Percentiles rank a stretch among this genome's conserved stretches.
Evolutionary conservation across 2,329 filamentous ascomycete genomes (phyloP).

Genomic region (Coniella lustricola): DNA sequence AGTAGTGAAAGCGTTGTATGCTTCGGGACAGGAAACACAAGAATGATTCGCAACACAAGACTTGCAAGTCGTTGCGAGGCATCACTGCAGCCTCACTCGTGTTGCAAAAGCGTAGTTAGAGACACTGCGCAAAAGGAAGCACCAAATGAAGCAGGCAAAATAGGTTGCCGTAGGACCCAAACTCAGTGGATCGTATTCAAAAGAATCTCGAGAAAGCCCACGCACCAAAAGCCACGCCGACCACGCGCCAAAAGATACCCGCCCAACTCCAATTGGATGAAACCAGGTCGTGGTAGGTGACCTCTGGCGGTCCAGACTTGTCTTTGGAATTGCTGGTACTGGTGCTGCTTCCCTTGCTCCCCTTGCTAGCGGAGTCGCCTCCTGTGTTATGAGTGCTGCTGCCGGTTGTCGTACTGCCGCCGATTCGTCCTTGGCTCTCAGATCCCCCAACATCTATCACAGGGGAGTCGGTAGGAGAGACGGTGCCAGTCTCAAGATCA

Average conservation of each 20-base stretch:
- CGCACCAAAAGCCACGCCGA: not conserved
- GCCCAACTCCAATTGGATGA: constrained; percentile 2
- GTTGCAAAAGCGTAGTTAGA: too few relatives aligned
- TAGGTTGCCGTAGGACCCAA: too few relatives aligned
- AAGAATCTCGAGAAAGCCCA: constrained; percentile 5
- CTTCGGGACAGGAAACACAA: too few relatives aligned
- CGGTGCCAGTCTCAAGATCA: not conserved
- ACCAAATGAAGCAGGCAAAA: too few relatives aligned
- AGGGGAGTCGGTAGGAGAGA: not conserved
- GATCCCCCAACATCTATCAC: not conserved
- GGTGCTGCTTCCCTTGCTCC: not conserved
- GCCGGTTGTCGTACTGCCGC: not conserved
- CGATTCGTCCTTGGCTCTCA: too few relatives aligned
- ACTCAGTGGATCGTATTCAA: not conserved
- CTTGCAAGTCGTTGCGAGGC: too few relatives aligned
- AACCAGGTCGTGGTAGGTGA: constrained; percentile 1
- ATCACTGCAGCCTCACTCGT: too few relatives aligned
- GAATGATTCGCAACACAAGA: too few relatives aligned
- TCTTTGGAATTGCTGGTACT: not conserved
- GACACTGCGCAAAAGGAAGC: too few relatives aligned
- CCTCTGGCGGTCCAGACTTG: not conserved
- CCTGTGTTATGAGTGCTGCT: not conserved
- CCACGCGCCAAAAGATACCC: not conserved
- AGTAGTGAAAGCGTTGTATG: too few relatives aligned
- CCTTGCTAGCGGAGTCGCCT: not conserved